Evolutionary conservation across 116 monocot genomes (phyloP), one percentile per base, ranked within the genome.

Genomic region (Cymodocea nodosa): DNA sequence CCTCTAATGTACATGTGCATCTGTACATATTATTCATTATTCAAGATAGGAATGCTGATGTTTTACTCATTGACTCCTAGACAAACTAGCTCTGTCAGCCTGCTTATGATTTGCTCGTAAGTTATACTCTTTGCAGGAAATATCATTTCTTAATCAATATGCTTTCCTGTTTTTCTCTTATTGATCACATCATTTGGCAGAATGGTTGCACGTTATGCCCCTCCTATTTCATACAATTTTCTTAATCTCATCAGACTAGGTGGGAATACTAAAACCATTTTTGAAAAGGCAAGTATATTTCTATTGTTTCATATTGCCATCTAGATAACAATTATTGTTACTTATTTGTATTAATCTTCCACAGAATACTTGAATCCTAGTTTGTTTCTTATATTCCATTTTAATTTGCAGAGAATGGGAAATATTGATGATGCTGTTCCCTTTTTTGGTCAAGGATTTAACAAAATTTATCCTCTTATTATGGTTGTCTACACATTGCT

Each of bases 71-170:
- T 97, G 12, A 97, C 97, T 48, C 88, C 91, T 17, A 81, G 80
- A 66, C 97, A 97, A 56, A 97, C 97, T 63, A 97, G 88, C 70
- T 88, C 97, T 56, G 97, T 97, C 22, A 97, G 97, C 73, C 76
- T 97, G 74, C 97, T 97, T 30, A 90, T 90, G 88, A 97, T 97
- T 68, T 91, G 88, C 78, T 97, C 97, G 97, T 97, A 91, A 85
- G 88, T 85, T 30, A 51, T 16, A 48, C 23, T 35, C 5, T 58
- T 24, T 54, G 44, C 12, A 44, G 44, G 44, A 39, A 15, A 64
- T 22, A 53, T 53, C 5, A 37, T 36, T 24, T 4, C 35, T 54
- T 5, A 50, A 36, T 30, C 52, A n/a, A n/a, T 2, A 35, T 48
- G 16, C 35, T 34, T 53, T 53, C 1, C 52, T 15, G 23, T 52